These are phyloP conservation scores for Rhynchospora pubera DNA, from an alignment of 176 grass and related monocot genomes.

Conservation along the genomic window DNA sequence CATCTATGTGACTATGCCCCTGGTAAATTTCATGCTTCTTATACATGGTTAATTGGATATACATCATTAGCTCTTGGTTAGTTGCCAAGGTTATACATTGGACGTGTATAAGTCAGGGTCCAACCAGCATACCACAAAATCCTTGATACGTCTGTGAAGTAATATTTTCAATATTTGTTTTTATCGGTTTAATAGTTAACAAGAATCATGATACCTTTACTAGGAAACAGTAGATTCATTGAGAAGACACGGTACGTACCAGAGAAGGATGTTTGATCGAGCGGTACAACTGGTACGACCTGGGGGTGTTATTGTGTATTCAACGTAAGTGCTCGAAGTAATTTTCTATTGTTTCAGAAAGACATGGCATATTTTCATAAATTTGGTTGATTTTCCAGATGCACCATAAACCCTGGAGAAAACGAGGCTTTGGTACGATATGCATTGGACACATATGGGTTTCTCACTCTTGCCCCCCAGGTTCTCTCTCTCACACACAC, in stretches of 20 bases:
- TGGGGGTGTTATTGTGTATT: constrained; percentile 90
- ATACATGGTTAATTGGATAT: not conserved
- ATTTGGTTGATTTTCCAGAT: constrained; percentile 40
- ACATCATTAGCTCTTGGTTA: not conserved
- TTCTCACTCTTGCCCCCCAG: constrained; percentile 62
- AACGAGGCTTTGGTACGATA: constrained; percentile 91
- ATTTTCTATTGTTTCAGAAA: not conserved
- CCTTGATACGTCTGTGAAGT: not conserved
- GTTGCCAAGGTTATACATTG: not conserved
- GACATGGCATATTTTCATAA: not conserved
- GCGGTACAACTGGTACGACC: constrained; percentile 78
- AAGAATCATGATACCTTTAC: not conserved
- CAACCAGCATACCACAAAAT: not conserved
- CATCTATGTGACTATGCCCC: not conserved
- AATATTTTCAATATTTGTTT: constrained; percentile 11
- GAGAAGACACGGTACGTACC: constrained; percentile 75
- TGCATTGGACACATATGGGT: constrained; percentile 82
- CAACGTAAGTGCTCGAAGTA: constrained; percentile 58
- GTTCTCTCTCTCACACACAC: constrained; percentile 18
- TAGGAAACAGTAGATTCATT: constrained; percentile 81
- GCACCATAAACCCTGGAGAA: constrained; percentile 97
- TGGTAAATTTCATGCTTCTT: not conserved
- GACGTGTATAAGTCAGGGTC: not conserved
- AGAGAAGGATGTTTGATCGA: constrained; percentile 90
- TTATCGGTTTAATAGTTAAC: not conserved